Percentiles rank a stretch among this genome's conserved stretches.
Evolutionary conservation across 2,329 filamentous ascomycete genomes (phyloP).

Genomic region (Aspergillus sp.): DNA sequence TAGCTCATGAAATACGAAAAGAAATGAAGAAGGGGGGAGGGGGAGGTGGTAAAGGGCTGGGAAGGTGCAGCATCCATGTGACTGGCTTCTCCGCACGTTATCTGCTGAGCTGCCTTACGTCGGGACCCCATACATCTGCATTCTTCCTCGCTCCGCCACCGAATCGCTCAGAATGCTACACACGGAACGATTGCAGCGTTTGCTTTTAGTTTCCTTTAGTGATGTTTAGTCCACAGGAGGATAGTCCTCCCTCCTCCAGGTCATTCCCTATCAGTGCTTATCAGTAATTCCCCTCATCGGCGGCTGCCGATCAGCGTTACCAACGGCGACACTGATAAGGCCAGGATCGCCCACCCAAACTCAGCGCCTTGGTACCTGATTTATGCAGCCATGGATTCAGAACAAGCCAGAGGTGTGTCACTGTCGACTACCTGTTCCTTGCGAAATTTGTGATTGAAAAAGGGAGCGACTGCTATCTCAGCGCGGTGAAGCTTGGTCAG

Average conservation of each 20-base stretch:
- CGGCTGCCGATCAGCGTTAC: slow-evolving; percentile 1
- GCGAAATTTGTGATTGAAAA: too few relatives aligned
- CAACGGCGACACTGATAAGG: slow-evolving; percentile 1
- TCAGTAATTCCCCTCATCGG: slow-evolving; percentile 10
- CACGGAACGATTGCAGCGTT: neutral
- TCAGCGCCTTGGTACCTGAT: neutral
- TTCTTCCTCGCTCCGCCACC: neutral
- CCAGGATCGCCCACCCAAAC: neutral
- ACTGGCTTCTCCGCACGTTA: slow-evolving; percentile 30
- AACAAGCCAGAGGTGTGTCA: neutral
- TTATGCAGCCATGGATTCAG: neutral
- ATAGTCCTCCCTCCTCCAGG: too few relatives aligned
- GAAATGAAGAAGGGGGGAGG: neutral
- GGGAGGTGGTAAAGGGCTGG: slow-evolving; percentile 9
- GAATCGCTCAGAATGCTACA: neutral
- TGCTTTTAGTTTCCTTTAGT: neutral
- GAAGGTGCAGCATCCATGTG: slow-evolving; percentile 12
- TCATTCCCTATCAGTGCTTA: neutral
- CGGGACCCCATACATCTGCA: neutral
- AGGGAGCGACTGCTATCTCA: too few relatives aligned
- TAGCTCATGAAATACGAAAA: slow-evolving; percentile 2
- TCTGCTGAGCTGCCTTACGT: slow-evolving; percentile 16
- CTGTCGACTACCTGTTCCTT: too few relatives aligned
- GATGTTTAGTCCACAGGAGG: neutral
- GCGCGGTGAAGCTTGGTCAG: too few relatives aligned